phyloP scores from a whole-genome alignment of 495 filamentous ascomycete species.

The Hamigera avellanea region DNA sequence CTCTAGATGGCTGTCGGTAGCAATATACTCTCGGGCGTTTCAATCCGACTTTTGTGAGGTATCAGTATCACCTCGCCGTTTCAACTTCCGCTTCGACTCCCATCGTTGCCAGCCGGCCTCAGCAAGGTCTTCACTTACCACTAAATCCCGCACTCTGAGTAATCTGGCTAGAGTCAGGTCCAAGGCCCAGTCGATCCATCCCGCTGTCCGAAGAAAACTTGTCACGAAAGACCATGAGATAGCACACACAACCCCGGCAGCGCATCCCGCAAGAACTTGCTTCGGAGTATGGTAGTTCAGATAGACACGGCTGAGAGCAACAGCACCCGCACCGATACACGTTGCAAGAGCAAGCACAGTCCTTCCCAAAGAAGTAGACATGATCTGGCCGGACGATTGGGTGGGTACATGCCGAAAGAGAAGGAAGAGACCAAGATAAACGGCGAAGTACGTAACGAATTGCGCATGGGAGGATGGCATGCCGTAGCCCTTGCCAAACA shows the following conservation, averaged over 20 bases:
- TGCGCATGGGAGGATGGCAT: constrained; percentile 99
- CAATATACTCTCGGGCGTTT: constrained; percentile 1
- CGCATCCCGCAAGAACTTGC: constrained; percentile 73
- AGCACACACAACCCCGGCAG: constrained; percentile 60
- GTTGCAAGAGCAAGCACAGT: constrained; percentile 43
- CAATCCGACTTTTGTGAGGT: constrained; percentile 19
- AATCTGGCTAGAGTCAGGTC: constrained; percentile 53
- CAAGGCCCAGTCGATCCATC: constrained; percentile 60
- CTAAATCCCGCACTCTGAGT: constrained; percentile 67
- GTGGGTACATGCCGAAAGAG: constrained; percentile 61
- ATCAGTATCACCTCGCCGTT: constrained; percentile 15
- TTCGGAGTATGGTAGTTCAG: constrained; percentile 83
- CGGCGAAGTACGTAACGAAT: constrained; percentile 81
- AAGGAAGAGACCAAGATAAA: constrained; percentile 73
- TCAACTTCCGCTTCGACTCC: constrained; percentile 45
- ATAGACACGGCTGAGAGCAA: constrained; percentile 76
- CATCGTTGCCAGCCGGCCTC: constrained; percentile 92
- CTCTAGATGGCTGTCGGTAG: not conserved
- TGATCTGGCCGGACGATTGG: constrained; percentile 25
- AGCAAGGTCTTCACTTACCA: constrained; percentile 79
- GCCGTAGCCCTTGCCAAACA: constrained; percentile 87
- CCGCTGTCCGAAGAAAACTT: constrained; percentile 43
- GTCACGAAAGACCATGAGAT: constrained; percentile 70
- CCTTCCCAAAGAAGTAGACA: constrained; percentile 46
- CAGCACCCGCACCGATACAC: constrained; percentile 48